Evolutionary conservation across 305 asterid genomes (phyloP), one percentile per base, ranked within the genome.

Genomic region (Andrographis paniculata): DNA sequence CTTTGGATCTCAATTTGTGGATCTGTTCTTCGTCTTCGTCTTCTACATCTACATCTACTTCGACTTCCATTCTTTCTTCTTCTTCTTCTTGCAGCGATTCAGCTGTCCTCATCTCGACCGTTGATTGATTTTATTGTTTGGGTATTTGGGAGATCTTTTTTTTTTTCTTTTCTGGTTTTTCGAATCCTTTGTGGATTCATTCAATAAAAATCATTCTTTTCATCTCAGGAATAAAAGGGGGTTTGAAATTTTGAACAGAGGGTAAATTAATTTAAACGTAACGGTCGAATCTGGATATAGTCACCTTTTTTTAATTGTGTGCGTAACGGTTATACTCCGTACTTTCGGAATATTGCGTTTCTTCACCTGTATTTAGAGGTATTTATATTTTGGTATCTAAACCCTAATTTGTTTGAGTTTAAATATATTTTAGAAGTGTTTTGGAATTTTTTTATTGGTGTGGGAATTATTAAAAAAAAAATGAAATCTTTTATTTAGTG

Each of bases 1-100:
- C 97, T 70, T 82, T 81, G 52, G 84, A 79, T 73, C 95, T 77
- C 42, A 88, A 75, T 42, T 68, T 63, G 22, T 77, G 87, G 48
- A 87, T 54, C 49, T 19, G 67, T 14, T 65, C 78, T 49, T 70
- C 93, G 53, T 41, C 60, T 17, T 44, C 56, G 17, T 30, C 64
- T 54, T 42, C 59, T 10, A 27, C 44, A 37, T 21, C 56, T 16
- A 35, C n/a, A 11, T 9, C 54, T 51, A 65, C 66, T 30, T 44
- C 64, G n/a, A 27, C 44, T 42, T 21, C 56, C 19, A 35, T 35
- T 35, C 11, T 57, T 51, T 67, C 66, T 30, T 44, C 64, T 42
- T 60, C 65, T 16, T 38, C 60, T 20, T 43, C 41, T 35, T 50
- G 50, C 6, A 14, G 38, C 39, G 45, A 31, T 44, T 38, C 50